phyloP scores from a whole-genome alignment of 495 filamentous ascomycete species.

The Penicillium manginii region DNA sequence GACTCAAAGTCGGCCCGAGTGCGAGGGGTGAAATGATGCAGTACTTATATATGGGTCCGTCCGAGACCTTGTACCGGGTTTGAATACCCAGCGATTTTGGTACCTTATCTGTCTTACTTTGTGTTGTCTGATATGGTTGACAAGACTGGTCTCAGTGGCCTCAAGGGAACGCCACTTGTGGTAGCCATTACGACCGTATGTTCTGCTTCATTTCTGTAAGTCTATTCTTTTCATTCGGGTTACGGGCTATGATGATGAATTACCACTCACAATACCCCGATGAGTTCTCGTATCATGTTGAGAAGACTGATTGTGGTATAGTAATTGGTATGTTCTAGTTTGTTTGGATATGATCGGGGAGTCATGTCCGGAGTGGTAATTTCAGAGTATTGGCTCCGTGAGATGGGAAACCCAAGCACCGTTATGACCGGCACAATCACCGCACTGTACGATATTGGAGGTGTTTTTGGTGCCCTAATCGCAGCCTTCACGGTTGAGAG shows the following conservation, averaged over 20 bases:
- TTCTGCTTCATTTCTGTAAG: constrained; percentile 26
- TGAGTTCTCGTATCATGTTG: neutral
- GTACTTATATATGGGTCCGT: neutral
- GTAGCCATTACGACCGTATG: constrained; percentile 34
- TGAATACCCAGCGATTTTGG: neutral
- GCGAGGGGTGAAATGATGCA: neutral
- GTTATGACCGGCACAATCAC: constrained; percentile 38
- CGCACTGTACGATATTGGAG: constrained; percentile 58
- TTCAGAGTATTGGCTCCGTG: constrained; percentile 21
- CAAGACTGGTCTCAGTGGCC: constrained; percentile 18
- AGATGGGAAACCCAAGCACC: constrained; percentile 21
- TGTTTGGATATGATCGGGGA: constrained; percentile 42
- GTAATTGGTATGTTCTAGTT: neutral
- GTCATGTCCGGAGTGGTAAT: constrained; percentile 35
- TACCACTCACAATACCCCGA: neutral
- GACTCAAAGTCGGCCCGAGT: constrained; percentile 12
- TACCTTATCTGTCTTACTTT: neutral
- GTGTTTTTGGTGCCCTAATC: constrained; percentile 54
- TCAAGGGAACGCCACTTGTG: constrained; percentile 23
- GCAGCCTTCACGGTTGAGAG: constrained; percentile 52
- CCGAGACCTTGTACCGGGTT: neutral
- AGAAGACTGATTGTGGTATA: neutral
- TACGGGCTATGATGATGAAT: neutral
- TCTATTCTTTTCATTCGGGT: neutral
- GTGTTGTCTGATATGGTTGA: constrained; percentile 12